A percentile compares a stretch with the other conserved stretches of the same genome.
phyloP scores from a whole-genome alignment of 768 basidiomycete genomes.

The Russula griseocarnosa region DNA sequence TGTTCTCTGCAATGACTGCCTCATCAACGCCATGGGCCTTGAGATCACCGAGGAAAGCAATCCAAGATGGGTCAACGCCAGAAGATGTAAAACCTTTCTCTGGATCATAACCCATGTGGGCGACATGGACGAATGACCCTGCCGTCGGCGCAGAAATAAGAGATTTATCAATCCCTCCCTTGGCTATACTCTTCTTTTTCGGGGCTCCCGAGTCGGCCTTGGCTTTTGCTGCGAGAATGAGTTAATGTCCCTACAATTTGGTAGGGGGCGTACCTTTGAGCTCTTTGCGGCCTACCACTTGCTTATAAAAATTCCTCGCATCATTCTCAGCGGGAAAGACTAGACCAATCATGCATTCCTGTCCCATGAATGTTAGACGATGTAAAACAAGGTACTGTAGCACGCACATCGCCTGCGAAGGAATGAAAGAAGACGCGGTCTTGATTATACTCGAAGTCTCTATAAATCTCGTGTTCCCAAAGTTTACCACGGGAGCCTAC shows the following conservation, averaged over 20 bases:
- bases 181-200: conserved; percentile 55
- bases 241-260: neutral
- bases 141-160: conserved; percentile 80
- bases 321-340: conserved; percentile 87
- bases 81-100: conserved; percentile 82
- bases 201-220: conserved; percentile 44
- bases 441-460: conserved; percentile 71
- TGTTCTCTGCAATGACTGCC: conserved; percentile 69
- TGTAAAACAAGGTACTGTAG: neutral
- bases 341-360: conserved; percentile 90
- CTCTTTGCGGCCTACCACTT: conserved; percentile 65
- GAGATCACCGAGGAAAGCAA: conserved; percentile 62
- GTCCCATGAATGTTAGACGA: conserved; percentile 15
- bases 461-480: conserved; percentile 91
- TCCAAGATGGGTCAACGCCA: conserved; percentile 91
- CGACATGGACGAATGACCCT: conserved; percentile 83
- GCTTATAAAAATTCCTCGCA: conserved; percentile 82
- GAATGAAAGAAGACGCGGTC: conserved; percentile 92
- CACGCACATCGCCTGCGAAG: conserved; percentile 87
- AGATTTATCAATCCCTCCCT: conserved; percentile 85
- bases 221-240: conserved; percentile 34
- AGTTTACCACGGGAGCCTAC: conserved; percentile 79
- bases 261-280: conserved; percentile 36
- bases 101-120: conserved; percentile 91
- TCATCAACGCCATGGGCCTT: conserved; percentile 60